These are phyloP conservation scores for Saksenaea vasiformis DNA, from an alignment of 371 early-diverging fungal genomes.

Conservation along the genomic window DNA sequence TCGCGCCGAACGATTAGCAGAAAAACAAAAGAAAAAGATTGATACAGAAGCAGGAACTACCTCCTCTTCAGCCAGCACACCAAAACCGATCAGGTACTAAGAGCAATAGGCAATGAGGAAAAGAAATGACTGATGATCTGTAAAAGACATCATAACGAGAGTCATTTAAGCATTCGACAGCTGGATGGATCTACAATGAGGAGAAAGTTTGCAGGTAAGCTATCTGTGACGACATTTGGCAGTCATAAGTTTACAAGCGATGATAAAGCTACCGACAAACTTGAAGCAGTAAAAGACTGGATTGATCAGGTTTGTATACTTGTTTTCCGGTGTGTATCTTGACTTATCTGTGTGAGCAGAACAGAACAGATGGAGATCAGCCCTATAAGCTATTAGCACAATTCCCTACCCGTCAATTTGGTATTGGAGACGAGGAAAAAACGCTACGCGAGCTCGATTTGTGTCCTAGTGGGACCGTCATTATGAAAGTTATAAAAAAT, in stretches of 20 bases:
- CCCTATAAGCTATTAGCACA: constrained; percentile 45
- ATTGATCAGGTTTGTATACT: constrained; percentile 32
- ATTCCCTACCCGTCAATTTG: constrained; percentile 48
- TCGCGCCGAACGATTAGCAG: constrained; percentile 38
- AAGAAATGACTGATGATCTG: constrained; percentile 2
- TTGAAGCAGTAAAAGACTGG: constrained; percentile 38
- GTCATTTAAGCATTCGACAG: constrained; percentile 46
- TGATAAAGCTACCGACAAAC: constrained; percentile 29
- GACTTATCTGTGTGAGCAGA: constrained; percentile 14
- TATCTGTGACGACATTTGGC: not conserved
- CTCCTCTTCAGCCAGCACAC: not conserved
- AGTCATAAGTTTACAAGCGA: not conserved
- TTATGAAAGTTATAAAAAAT: constrained; percentile 50
- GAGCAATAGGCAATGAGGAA: not conserved
- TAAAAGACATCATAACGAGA: constrained; percentile 7
- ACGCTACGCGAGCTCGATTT: constrained; percentile 46
- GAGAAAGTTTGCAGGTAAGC: constrained; percentile 38
- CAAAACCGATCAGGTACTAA: not conserved
- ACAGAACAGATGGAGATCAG: constrained; percentile 38
- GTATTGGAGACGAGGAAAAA: constrained; percentile 41
- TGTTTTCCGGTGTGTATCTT: not conserved
- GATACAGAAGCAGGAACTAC: not conserved
- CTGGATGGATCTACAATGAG: constrained; percentile 46
- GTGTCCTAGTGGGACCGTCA: constrained; percentile 60
- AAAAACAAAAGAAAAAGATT: constrained; percentile 6